Evolutionary conservation across 164 flowering plant genomes (phyloP).

Genomic region (Vitis vinifera): DNA sequence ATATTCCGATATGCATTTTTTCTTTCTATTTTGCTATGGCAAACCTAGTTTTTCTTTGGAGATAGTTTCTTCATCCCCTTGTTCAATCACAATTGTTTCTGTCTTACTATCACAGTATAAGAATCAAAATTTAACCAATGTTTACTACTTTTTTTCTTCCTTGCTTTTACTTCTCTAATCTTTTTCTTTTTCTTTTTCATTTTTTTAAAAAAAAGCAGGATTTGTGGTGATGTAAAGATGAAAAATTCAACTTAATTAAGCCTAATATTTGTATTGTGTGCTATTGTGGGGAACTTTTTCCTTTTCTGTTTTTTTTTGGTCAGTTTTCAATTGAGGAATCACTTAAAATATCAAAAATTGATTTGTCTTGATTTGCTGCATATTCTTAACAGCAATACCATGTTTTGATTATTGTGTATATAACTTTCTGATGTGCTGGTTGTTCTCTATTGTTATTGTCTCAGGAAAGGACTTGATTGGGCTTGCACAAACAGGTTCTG

Average conservation of each 20-base stretch:
- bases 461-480: constrained; percentile 84
- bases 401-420: no score
- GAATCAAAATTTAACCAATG: not conserved
- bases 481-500: constrained; percentile 93
- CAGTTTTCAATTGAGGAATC: not conserved
- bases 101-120: not conserved
- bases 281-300: not conserved
- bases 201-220: no score
- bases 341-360: not conserved
- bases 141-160: not conserved
- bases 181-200: no score
- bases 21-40: no score
- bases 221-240: not conserved
- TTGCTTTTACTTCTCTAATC: no score
- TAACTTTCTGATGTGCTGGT: no score
- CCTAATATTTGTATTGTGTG: not conserved
- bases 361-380: not conserved
- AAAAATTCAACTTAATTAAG: not conserved
- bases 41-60: no score
- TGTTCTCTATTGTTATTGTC: not conserved
- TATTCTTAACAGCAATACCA: not conserved
- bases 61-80: no score
- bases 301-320: not conserved
- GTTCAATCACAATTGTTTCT: no score
- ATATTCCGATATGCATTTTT: no score